Conservation (phyloP, 2,329 filamentous ascomycete species). For the Westerdykella ornata region DNA sequence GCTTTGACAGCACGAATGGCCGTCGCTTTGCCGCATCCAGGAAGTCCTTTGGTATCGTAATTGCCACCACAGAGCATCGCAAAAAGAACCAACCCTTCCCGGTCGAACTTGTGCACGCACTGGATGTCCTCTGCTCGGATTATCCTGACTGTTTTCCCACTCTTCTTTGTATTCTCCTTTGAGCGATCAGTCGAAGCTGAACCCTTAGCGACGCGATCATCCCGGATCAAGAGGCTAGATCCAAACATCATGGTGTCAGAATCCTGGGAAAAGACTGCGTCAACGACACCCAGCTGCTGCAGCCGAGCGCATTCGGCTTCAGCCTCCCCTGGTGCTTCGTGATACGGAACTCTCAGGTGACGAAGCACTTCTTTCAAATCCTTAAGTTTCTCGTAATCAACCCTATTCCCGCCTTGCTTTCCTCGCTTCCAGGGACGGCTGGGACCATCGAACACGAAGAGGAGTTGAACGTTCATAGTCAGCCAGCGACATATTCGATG, state of each 20-base stretch:
- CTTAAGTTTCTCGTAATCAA: constrained; percentile 30
- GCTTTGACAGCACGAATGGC: constrained; percentile 23
- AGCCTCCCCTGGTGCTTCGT: constrained; percentile 44
- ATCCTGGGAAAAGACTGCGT: constrained; percentile 47
- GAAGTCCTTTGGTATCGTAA: constrained; percentile 35
- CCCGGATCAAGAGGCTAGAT: constrained; percentile 38
- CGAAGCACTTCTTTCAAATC: constrained; percentile 36
- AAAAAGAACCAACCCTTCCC: constrained; percentile 36
- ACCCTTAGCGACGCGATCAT: constrained; percentile 23
- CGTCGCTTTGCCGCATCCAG: constrained; percentile 30
- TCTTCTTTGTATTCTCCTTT: constrained; percentile 31
- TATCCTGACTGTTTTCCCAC: constrained; percentile 25
- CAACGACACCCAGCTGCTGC: constrained; percentile 41
- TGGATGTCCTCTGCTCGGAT: constrained; percentile 25
- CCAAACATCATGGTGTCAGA: constrained; percentile 46
- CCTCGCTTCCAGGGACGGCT: constrained; percentile 37
- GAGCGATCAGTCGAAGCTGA: constrained; percentile 12
- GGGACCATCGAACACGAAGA: constrained; percentile 52
- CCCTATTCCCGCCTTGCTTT: constrained; percentile 20
- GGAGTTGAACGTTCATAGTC: constrained; percentile 45
- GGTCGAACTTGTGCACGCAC: constrained; percentile 25
- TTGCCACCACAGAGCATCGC: constrained; percentile 40
- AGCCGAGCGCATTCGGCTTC: constrained; percentile 46
- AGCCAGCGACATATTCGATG: constrained; percentile 43
- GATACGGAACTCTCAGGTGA: constrained; percentile 38